Evolutionary conservation across 768 basidiomycete species (phyloP).

Genomic region (Russula brevipes): DNA sequence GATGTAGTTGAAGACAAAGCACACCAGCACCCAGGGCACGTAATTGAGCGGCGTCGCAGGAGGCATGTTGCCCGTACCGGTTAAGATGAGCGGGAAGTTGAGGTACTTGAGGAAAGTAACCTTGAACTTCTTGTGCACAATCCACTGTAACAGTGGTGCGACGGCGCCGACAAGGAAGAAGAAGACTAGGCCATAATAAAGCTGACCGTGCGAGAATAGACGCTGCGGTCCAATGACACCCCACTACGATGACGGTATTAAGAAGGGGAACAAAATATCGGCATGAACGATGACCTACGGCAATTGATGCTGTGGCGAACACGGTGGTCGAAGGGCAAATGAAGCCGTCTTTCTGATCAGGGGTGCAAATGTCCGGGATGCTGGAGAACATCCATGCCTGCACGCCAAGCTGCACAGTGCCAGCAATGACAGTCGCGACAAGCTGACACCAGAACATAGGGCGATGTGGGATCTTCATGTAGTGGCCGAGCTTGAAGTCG

Average conservation of each 20-base stretch:
- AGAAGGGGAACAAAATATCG: not conserved
- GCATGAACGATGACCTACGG: conserved; percentile 38
- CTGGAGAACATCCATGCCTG: conserved; percentile 75
- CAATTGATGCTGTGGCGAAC: conserved; percentile 73
- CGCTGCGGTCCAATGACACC: conserved; percentile 74
- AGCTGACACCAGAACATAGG: conserved; percentile 71
- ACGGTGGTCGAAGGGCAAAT: conserved; percentile 66
- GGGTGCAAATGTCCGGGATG: conserved; percentile 54
- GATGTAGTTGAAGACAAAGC: conserved; percentile 37
- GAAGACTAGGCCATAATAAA: conserved; percentile 42
- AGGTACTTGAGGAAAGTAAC: conserved; percentile 48
- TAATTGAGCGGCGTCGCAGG: conserved; percentile 42
- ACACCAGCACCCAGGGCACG: conserved; percentile 36
- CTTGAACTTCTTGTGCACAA: conserved; percentile 33
- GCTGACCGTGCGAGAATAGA: conserved; percentile 5
- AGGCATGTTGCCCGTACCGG: conserved; percentile 38
- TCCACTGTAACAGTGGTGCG: conserved; percentile 51
- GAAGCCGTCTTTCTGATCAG: conserved; percentile 54
- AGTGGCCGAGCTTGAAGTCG: conserved; percentile 73
- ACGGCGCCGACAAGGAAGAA: conserved; percentile 77
- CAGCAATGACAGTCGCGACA: conserved; percentile 59
- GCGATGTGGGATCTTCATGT: conserved; percentile 69
- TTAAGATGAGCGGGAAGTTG: conserved; percentile 46
- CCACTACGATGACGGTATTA: conserved; percentile 23
- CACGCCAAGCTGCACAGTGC: conserved; percentile 69